phyloP scores from a whole-genome alignment of 805 yeast genomes.

The Sugiyamaella floridensis region DNA sequence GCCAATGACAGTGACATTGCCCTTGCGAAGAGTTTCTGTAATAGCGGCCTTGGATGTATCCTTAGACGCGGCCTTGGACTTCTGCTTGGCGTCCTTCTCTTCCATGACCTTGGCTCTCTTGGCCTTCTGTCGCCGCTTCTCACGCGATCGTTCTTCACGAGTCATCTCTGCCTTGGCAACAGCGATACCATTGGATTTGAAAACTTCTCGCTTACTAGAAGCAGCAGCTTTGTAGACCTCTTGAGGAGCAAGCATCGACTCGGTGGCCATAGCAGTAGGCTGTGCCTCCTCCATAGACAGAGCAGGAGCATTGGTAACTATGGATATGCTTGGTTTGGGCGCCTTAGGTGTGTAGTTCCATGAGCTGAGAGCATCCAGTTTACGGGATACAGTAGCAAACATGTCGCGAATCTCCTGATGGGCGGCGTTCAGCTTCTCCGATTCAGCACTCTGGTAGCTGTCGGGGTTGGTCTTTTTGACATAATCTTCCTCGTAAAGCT shows the following conservation, averaged over 20 bases:
- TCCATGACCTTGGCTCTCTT: slow-evolving; percentile 53
- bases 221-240: slow-evolving; percentile 60
- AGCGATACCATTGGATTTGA: slow-evolving; percentile 64
- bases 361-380: slow-evolving; percentile 84
- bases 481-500: slow-evolving; percentile 82
- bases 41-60: slow-evolving; percentile 56
- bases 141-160: slow-evolving; percentile 77
- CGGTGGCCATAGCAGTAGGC: slow-evolving; percentile 73
- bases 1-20: slow-evolving; percentile 72
- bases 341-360: slow-evolving; percentile 94
- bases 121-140: slow-evolving; percentile 81
- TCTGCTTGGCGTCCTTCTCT: slow-evolving; percentile 31
- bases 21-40: slow-evolving; percentile 65
- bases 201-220: slow-evolving; percentile 45
- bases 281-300: slow-evolving; percentile 94
- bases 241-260: slow-evolving; percentile 85
- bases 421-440: slow-evolving; percentile 59
- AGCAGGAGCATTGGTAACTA: slow-evolving; percentile 76
- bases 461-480: slow-evolving; percentile 32
- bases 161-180: slow-evolving; percentile 75
- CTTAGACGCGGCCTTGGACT: slow-evolving; percentile 33
- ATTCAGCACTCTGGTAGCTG: slow-evolving; percentile 40
- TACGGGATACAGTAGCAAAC: slow-evolving; percentile 55
- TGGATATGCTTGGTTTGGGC: slow-evolving; percentile 66
- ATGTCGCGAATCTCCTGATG: slow-evolving; percentile 73